Evolutionary conservation across 352 stramenopile species (phyloP), one percentile per base, ranked within the genome.

Genomic region (Globisporangium canariense): DNA sequence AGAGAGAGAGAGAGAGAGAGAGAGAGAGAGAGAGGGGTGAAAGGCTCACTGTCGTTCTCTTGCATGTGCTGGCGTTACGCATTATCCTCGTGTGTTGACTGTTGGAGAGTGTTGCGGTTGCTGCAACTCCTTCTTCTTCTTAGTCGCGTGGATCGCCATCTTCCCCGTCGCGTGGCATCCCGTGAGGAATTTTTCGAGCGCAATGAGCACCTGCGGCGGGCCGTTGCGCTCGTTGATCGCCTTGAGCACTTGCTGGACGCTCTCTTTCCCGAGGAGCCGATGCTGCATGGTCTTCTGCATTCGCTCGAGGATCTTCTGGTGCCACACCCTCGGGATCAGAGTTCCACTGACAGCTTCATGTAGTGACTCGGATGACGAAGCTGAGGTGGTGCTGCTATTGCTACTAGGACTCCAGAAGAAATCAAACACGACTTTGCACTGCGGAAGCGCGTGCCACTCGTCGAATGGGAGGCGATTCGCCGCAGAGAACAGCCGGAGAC

Each of bases 261-360:
- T 88, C 22, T 88, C 77, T 47, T 86, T 90, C 52, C 71, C 70
- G 41, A 88, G 47, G 4, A 90, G 58, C 4, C 78, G 78, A 58
- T 82, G 75, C 58, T 85, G 75, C 58, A 90, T 66, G 18, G 65
- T 55, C 10, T 71, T 67, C 57, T 90, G 78, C 10, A 85, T 67
- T 20, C 71, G 69, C 25, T 56, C 69, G 36, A 88, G 53, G 18
- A 82, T 67, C 40, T 75, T 82, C 41, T 78, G 69, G 50, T 88
- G 78, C 78, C 81, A 90, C 13, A 78, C 69, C 8, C 70, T 65
- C 40, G 49, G 18, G 1, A 64, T 55, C 4, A 54, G 46, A 5
- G 13, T 11, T 2, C 58, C 58, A n/a, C 10, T 36, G 6, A 25
- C 25, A 22, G 4, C 28, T 41, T 18, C 16, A 22, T 57, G 28